A percentile compares a stretch with the other conserved stretches of the same genome.
These are phyloP conservation scores for Coniochaeta sp. DNA, from an alignment of 2,329 filamentous ascomycete species.

Conservation along the genomic window DNA sequence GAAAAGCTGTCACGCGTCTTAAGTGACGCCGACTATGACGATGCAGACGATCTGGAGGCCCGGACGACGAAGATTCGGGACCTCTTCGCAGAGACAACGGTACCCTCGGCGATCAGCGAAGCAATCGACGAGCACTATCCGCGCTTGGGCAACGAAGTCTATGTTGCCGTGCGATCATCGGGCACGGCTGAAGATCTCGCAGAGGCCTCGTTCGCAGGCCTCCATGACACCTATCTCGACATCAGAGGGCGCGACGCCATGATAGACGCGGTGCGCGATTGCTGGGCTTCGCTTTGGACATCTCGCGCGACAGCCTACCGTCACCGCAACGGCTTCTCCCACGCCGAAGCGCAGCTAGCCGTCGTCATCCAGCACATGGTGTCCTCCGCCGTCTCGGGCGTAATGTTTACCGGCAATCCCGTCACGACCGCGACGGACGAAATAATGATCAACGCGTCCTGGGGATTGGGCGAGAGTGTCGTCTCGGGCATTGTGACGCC, in stretches of 20 bases:
- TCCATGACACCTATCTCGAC: constrained; percentile 30
- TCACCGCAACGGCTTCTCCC: constrained; percentile 18
- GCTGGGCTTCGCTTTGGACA: constrained; percentile 31
- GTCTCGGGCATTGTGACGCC: constrained; percentile 29
- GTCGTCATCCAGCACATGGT: constrained; percentile 23
- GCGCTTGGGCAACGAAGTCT: no score
- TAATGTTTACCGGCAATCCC: constrained; percentile 33
- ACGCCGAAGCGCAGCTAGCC: constrained; percentile 19
- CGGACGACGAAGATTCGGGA: no score
- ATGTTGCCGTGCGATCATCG: constrained; percentile 30
- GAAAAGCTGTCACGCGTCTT: no score
- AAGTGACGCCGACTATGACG: no score
- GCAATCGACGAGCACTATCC: no score
- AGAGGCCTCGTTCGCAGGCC: constrained; percentile 30
- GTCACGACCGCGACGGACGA: constrained; percentile 30
- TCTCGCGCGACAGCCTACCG: constrained; percentile 29
- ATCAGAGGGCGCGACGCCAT: constrained; percentile 22
- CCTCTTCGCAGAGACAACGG: no score
- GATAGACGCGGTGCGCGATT: constrained; percentile 25
- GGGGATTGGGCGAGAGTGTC: constrained; percentile 30
- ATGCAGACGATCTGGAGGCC: no score
- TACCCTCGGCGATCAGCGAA: no score
- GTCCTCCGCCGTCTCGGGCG: constrained; percentile 27
- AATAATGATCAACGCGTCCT: constrained; percentile 28
- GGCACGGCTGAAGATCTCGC: constrained; percentile 31